Percentiles rank a stretch among this genome's conserved stretches.
Conservation (phyloP, 192 early-diverging fungal species). For the Geranomyces variabilis region DNA sequence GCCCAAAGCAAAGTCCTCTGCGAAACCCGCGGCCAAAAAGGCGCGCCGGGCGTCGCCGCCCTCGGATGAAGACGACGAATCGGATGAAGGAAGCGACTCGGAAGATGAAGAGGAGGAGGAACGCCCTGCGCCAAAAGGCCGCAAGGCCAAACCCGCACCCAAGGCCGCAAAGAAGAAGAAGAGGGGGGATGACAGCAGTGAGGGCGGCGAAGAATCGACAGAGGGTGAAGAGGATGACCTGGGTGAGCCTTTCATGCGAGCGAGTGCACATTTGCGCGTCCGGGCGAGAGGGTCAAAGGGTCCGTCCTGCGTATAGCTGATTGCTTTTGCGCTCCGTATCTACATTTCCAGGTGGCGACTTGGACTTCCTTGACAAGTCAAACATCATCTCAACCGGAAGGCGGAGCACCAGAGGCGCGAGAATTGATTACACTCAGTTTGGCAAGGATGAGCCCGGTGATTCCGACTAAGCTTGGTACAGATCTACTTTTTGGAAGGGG, state of each 20-base stretch:
- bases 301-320: neutral
- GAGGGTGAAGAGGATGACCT: constrained; percentile 44
- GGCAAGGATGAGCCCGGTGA: constrained; percentile 50
- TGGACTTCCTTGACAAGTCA: constrained; percentile 61
- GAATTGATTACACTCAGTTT: constrained; percentile 74
- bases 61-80: constrained; percentile 16
- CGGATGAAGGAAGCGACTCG: constrained; percentile 12
- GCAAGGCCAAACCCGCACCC: constrained; percentile 1
- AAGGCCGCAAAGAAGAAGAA: constrained; percentile 27
- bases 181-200: constrained; percentile 46
- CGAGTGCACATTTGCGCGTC: too few species aligned
- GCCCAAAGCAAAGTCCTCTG: neutral
- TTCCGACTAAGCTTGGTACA: too few species aligned
- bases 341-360: constrained; percentile 55
- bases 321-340: too few species aligned
- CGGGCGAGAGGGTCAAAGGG: neutral
- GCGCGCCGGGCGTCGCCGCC: neutral
- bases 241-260: constrained; percentile 36
- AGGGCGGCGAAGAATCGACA: constrained; percentile 31
- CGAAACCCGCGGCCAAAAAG: neutral
- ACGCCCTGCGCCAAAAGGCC: neutral
- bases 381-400: constrained; percentile 67
- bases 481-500: neutral
- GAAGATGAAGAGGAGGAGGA: neutral
- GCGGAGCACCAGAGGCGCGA: constrained; percentile 66